Evolutionary conservation across 2,329 filamentous ascomycete species (phyloP), one percentile per base, ranked within the genome.

Genomic region (Rasamsonia emersonii): DNA sequence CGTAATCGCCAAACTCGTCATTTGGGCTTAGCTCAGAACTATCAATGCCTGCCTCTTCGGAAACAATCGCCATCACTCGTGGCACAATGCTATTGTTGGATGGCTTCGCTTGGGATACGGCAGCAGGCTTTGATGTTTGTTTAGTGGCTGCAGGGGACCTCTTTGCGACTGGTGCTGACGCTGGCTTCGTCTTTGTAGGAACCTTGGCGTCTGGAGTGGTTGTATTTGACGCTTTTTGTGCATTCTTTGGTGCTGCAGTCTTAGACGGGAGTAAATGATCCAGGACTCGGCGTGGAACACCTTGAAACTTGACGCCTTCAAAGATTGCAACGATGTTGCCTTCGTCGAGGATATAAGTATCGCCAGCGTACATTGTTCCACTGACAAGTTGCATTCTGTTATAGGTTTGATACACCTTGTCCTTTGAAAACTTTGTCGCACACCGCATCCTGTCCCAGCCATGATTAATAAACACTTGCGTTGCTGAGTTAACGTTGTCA

Each of bases 401-500:
- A 38, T 59, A 58, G 11, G 46, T 49, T 26, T 38, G 29, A 18
- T 47, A 46, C 10, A 29, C 34, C 31, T 41, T 39, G 18, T 34
- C 38, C 8, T 42, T 34, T 9, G 32, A 19, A 19, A 58, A 44
- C 4, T 35, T 35, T 3, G 32, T 35, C 3, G 43, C 41, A 8
- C 53, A 37, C 17, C 44, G 53, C 35, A 59, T 44, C 4, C 44
- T 40, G 4, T 47, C 44, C 42, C 58, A 59, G 5, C 58, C 58
- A 24, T 59, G 52, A 15, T 49, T 51, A 28, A 62, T 48, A 32
- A 46, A 61, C 1, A 55, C 54, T 10, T 53, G 42, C 4, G 39
- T 39, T 14, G 50, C 46, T 5, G 46, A 37, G 16, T 46, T 42
- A 19, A 51, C 42, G 17, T 35, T 37, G 18, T 56, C 52, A 18